A percentile compares a stretch with the other conserved stretches of the same genome.
Conservation (phyloP, 83 land plant genomes). For the Thuja plicata region DNA sequence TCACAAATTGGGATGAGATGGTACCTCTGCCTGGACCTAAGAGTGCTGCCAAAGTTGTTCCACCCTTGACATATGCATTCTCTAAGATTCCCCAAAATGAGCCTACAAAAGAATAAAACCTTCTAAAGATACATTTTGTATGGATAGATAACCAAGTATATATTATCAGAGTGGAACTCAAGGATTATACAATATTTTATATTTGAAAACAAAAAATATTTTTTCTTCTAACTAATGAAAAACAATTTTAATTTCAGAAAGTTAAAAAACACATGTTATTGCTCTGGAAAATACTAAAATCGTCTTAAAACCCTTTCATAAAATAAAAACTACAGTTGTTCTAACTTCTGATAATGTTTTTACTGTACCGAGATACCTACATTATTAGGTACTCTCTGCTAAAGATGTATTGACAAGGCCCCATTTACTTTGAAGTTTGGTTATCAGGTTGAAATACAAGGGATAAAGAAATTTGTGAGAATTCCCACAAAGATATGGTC, state of each 20-base stretch:
- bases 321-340: background rate
- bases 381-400: background rate
- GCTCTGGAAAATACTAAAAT: background rate
- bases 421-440: background rate
- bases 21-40: conserved; percentile 95
- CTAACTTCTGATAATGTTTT: background rate
- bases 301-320: background rate
- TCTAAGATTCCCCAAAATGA: conserved; percentile 65
- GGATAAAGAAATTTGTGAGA: background rate
- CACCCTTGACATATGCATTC: conserved; percentile 72
- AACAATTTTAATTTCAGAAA: background rate
- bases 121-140: background rate
- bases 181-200: too few species aligned
- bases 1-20: background rate
- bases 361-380: background rate
- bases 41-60: conserved; percentile 66
- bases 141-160: background rate
- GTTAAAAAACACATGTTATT: too few species aligned
- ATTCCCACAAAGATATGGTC: background rate
- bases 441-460: background rate
- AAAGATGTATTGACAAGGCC: too few species aligned
- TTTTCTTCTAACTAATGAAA: background rate
- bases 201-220: background rate
- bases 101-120: conserved; percentile 34
- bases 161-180: too few species aligned